These are phyloP conservation scores for Claviceps citrina DNA, from an alignment of 2,329 filamentous ascomycete genomes.

Conservation along the genomic window DNA sequence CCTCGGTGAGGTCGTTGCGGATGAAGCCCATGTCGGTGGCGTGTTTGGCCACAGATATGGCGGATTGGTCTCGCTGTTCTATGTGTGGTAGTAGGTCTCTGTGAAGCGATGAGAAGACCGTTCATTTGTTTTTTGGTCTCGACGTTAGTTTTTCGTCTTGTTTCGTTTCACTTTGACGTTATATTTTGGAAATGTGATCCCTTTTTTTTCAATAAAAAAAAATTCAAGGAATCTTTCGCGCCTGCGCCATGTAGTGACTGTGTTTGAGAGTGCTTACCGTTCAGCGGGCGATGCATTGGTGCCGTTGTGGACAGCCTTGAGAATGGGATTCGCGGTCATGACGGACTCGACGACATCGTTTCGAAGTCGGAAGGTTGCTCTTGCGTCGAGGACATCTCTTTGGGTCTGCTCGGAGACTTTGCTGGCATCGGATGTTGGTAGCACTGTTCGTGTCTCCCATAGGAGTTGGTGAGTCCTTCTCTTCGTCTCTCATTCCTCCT, in stretches of 20 bases:
- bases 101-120: neutral
- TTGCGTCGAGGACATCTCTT: conserved; percentile 51
- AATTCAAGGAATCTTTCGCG: too few species aligned
- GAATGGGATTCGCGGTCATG: conserved; percentile 56
- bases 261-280: conserved; percentile 33
- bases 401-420: conserved; percentile 42
- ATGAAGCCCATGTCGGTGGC: conserved; percentile 36
- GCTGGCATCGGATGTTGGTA: conserved; percentile 19
- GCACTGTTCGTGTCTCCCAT: neutral
- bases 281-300: conserved; percentile 50
- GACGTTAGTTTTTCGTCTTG: too few species aligned
- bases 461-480: neutral
- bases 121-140: too few species aligned
- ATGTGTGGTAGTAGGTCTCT: conserved; percentile 55
- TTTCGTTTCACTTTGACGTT: too few species aligned
- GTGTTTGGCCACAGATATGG: conserved; percentile 46
- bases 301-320: conserved; percentile 61
- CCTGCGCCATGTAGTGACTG: neutral
- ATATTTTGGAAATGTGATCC: too few species aligned
- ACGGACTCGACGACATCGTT: conserved; percentile 54
- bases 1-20: conserved; percentile 35
- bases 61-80: conserved; percentile 50
- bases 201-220: too few species aligned
- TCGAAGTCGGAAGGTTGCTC: conserved; percentile 52
- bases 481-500: neutral